These are phyloP conservation scores for Taphrina pruni DNA, from an alignment of 1,139 yeast genomes.

Conservation along the genomic window DNA sequence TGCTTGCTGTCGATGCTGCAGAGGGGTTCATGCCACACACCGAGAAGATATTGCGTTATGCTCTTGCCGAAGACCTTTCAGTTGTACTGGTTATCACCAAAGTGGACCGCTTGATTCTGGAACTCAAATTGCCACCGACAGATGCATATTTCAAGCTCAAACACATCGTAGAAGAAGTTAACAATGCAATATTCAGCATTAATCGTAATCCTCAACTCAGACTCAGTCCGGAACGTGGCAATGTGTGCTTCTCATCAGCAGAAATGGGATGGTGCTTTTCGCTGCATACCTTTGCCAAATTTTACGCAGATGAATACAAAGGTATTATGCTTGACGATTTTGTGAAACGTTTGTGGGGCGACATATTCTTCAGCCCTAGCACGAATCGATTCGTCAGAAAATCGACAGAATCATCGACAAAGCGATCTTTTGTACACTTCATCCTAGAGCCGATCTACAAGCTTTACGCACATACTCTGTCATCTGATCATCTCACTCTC, in stretches of 20 bases:
- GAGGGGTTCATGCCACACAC: constrained; percentile 75
- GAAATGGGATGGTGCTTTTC: constrained; percentile 68
- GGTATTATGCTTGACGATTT: constrained; percentile 57
- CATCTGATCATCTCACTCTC: constrained; percentile 59
- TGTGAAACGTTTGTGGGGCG: constrained; percentile 75
- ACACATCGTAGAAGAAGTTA: constrained; percentile 67
- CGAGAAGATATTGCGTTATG: constrained; percentile 58
- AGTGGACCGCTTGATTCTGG: constrained; percentile 79
- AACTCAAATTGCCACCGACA: constrained; percentile 71
- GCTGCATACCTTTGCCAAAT: constrained; percentile 65
- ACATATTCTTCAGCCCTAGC: constrained; percentile 60
- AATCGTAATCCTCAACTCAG: constrained; percentile 48
- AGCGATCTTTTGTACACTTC: constrained; percentile 70
- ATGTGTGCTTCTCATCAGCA: constrained; percentile 77
- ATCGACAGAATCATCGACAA: constrained; percentile 50
- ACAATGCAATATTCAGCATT: constrained; percentile 58
- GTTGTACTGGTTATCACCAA: constrained; percentile 75
- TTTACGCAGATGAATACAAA: constrained; percentile 56
- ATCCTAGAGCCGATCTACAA: constrained; percentile 83
- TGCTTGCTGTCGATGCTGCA: constrained; percentile 78
- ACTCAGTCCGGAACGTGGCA: constrained; percentile 66
- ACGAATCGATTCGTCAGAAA: constrained; percentile 58
- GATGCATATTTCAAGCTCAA: constrained; percentile 76
- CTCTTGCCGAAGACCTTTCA: constrained; percentile 59
- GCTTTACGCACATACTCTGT: constrained; percentile 59